These are phyloP conservation scores for Rhizopus delemar DNA, from an alignment of 371 early-diverging fungal genomes.

Conservation along the genomic window DNA sequence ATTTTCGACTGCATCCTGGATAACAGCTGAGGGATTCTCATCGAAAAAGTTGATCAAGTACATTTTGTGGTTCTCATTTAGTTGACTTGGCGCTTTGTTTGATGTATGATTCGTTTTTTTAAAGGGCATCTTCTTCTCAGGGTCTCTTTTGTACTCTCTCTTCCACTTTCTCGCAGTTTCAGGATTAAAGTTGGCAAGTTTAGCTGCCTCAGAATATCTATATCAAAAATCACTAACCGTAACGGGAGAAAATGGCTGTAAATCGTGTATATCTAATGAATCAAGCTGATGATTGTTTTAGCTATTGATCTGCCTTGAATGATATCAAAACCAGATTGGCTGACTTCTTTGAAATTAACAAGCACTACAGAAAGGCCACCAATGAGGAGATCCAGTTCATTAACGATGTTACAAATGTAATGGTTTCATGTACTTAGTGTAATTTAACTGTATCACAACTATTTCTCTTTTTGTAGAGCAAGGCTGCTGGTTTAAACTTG, in stretches of 20 bases:
- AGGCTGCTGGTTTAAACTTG: conserved; percentile 10
- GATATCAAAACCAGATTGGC: conserved; percentile 19
- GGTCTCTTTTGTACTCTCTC: too few species aligned
- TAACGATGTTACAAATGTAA: conserved; percentile 23
- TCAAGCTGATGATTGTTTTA: conserved; percentile 12
- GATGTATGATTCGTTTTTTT: too few species aligned
- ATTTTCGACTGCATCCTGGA: too few species aligned
- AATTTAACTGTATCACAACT: conserved; percentile 19
- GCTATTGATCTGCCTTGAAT: conserved; percentile 21
- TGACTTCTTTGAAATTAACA: conserved; percentile 22
- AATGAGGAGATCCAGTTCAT: conserved; percentile 18
- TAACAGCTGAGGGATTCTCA: too few species aligned
- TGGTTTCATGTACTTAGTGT: conserved; percentile 25
- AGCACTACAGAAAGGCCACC: conserved; percentile 19
- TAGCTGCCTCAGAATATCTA: too few species aligned
- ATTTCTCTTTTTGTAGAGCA: conserved; percentile 15
- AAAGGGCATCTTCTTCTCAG: too few species aligned
- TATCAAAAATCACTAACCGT: conserved; percentile 14
- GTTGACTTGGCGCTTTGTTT: too few species aligned
- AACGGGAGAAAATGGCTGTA: conserved; percentile 18
- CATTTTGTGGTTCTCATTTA: too few species aligned
- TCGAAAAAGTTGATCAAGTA: too few species aligned
- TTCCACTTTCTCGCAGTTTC: too few species aligned
- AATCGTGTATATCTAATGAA: conserved; percentile 17
- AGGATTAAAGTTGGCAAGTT: too few species aligned